Percentiles rank a stretch among this genome's conserved stretches.
Evolutionary conservation across 2,329 filamentous ascomycete species (phyloP).

Genomic region (Aspergillus sp.): DNA sequence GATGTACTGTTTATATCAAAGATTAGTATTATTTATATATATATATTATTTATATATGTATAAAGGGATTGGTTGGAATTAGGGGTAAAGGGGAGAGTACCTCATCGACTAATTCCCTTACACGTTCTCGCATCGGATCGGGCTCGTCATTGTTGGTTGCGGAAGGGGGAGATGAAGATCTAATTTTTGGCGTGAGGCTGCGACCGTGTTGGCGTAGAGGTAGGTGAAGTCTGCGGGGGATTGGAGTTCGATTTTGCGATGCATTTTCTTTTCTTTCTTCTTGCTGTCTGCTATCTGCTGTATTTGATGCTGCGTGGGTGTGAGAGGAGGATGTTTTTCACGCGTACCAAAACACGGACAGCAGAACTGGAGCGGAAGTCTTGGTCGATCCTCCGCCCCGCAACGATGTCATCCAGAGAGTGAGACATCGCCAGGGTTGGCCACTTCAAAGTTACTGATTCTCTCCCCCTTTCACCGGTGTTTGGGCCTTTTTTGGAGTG

Average conservation of each 20-base stretch:
- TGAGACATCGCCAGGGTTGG: neutral
- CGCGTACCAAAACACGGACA: too few species aligned
- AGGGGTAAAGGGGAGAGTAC: constrained; percentile 13
- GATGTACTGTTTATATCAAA: constrained; percentile 35
- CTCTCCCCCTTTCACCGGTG: neutral
- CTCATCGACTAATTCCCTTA: constrained; percentile 38
- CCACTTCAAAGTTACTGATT: neutral
- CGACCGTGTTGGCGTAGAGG: constrained; percentile 42
- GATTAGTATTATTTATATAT: neutral
- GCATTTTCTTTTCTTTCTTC: constrained; percentile 8
- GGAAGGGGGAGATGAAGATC: constrained; percentile 45
- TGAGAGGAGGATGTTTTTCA: too few species aligned
- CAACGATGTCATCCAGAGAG: constrained; percentile 18
- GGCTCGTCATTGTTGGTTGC: constrained; percentile 30
- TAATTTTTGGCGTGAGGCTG: constrained; percentile 43
- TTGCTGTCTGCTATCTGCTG: neutral
- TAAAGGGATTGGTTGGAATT: too few species aligned
- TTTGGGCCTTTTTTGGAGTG: too few species aligned
- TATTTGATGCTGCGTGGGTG: too few species aligned
- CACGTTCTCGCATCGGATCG: constrained; percentile 42
- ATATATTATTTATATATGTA: neutral
- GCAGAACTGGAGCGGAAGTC: too few species aligned
- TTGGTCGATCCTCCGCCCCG: constrained; percentile 1
- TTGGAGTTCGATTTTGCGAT: constrained; percentile 50
- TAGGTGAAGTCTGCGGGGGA: constrained; percentile 46